Base-by-base conservation (phyloP, 1,284 basidiomycete species). In the Cryptococcus maquisensis region DNA sequence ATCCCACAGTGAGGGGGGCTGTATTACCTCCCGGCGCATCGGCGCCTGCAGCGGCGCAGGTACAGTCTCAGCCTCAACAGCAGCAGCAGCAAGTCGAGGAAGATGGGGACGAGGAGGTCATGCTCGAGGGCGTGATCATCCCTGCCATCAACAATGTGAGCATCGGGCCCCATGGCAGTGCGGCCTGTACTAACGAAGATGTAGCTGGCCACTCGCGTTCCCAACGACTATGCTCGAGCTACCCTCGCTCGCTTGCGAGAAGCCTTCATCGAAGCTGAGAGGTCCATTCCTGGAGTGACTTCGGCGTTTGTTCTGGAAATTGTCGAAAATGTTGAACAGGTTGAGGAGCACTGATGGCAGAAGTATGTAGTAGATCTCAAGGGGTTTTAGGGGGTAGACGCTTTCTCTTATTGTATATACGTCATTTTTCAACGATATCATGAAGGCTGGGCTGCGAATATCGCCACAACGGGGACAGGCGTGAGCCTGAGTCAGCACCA, bases 101-200 rank as follows among this genome's bases (percentile, higher is more conserved):
- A 35, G 71, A 76, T 20, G 87, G 88, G 47, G 81, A 89, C 42
- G 86, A 87, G 12, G 88, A 90, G 67, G 88, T 87, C 23, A 95
- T 97, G 85, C 79, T 96, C 45, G 90, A 95, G 67, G 90, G 90
- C n/a, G 93, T 97, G 35, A 86, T 96, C 55, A 78, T 95, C 37
- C 93, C 93, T 21, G 92, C 91, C 16, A 86, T 96, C 63, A 88
- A 89, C 51, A 93, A 88, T 62, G 93, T 95, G 65, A 75, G 86
- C 80, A 1, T 2, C 20, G n/a, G n/a, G n/a, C n/a, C 8, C 0
- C 37, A 24, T 39, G 28, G 7, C 15, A 28, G n/a, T 26, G 23
- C 23, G 13, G 16, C 28, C 49, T 16, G 8, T 35, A 35, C 38
- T 36, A 18, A 24, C 28, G 20, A 10, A 2, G 28, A 26, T 47